Evolutionary conservation across 176 grass and related monocot species (phyloP).

Genomic region (Bolboschoenus planiculmis): DNA sequence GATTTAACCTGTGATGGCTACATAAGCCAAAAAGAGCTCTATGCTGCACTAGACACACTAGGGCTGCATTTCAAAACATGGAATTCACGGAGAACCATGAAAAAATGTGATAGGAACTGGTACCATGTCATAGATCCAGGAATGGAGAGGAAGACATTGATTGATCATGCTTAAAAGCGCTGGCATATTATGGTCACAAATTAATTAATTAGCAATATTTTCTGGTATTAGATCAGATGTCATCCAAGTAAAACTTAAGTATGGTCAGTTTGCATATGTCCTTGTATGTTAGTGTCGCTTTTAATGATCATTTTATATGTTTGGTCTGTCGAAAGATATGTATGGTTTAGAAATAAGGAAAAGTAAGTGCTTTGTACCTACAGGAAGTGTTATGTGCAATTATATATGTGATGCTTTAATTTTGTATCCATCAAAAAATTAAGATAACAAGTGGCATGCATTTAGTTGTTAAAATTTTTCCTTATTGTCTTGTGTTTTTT

Average conservation of each 20-base stretch:
- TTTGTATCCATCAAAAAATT: too few relatives aligned
- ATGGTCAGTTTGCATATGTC: neutral
- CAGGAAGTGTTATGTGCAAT: neutral
- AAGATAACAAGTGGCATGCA: too few relatives aligned
- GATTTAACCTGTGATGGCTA: conserved; percentile 18
- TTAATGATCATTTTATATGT: neutral
- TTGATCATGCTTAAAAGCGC: conserved; percentile 12
- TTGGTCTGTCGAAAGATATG: neutral
- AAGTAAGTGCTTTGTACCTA: neutral
- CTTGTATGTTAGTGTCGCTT: neutral
- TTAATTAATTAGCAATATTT: neutral
- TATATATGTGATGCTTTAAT: neutral
- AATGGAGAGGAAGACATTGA: conserved; percentile 2
- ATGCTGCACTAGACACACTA: neutral
- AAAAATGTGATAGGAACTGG: conserved; percentile 1
- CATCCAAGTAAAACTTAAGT: too few relatives aligned
- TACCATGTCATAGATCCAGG: conserved; percentile 12
- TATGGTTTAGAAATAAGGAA: neutral
- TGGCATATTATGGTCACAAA: conserved; percentile 17
- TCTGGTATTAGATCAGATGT: too few relatives aligned
- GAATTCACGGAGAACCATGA: conserved; percentile 15
- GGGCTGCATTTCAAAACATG: conserved; percentile 16
- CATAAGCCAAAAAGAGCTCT: conserved; percentile 14
- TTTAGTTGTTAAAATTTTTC: too few relatives aligned
- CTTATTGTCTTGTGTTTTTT: neutral